These are phyloP conservation scores for Biscutella auriculata DNA, from an alignment of 441 rosid species.

Conservation along the genomic window DNA sequence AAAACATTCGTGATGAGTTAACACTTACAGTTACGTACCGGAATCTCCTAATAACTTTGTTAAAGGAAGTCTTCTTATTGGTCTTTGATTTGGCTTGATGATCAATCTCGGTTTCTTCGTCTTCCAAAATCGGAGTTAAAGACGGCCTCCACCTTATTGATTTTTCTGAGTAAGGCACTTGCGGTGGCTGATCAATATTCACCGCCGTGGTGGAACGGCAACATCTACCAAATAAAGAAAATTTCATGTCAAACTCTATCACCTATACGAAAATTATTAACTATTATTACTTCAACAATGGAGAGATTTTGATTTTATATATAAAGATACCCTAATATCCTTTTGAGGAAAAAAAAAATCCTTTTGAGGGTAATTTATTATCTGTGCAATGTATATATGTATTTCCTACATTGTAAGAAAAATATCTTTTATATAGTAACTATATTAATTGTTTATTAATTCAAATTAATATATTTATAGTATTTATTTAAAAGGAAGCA, in stretches of 20 bases:
- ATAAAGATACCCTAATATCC: no score
- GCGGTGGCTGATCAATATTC: neutral
- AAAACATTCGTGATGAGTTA: no score
- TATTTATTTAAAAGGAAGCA: no score
- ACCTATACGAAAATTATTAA: no score
- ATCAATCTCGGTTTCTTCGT: neutral
- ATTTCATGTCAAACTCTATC: neutral
- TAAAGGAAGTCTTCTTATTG: neutral
- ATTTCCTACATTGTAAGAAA: no score
- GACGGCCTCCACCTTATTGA: conserved; percentile 1
- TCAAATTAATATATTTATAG: no score
- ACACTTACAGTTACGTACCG: neutral
- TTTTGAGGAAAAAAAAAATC: no score
- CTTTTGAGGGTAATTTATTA: no score
- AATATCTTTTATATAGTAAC: neutral
- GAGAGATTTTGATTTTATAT: no score
- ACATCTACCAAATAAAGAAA: neutral
- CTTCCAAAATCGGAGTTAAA: conserved; percentile 5
- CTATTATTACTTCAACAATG: neutral
- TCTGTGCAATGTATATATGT: no score
- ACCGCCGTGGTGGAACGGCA: neutral
- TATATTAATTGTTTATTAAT: no score
- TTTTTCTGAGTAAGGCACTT: neutral
- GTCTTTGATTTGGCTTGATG: neutral
- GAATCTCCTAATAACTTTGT: neutral